Percentiles rank a stretch among this genome's conserved stretches.
Conservation (phyloP, 208 protist species). For the Strigomonas galati region DNA sequence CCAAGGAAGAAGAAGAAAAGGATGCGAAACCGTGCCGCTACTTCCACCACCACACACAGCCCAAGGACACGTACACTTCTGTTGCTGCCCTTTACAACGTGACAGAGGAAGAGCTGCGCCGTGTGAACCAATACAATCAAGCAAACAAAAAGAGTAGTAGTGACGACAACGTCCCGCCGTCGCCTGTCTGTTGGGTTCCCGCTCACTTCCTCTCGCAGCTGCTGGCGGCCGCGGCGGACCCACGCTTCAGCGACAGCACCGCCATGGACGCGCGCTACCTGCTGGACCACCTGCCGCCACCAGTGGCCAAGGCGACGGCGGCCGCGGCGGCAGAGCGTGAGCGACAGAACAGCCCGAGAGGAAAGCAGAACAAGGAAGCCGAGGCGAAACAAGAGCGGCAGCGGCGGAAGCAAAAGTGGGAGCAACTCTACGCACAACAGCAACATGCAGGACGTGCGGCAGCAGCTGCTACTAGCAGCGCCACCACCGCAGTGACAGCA, state of each 20-base stretch:
- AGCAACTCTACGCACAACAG: no score
- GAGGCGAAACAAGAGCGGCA: no score
- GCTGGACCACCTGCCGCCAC: conserved; percentile 34
- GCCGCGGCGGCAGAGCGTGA: no score
- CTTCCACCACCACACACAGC: conserved; percentile 33
- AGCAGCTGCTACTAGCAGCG: no score
- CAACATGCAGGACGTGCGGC: no score
- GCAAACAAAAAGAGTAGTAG: no score
- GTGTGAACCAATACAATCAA: neutral
- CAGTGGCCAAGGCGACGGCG: conserved; percentile 51
- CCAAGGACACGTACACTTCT: conserved; percentile 41
- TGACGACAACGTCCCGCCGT: neutral
- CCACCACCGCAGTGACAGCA: no score
- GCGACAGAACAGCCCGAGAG: no score
- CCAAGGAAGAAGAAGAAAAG: neutral
- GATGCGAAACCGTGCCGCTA: conserved; percentile 20
- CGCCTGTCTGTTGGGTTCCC: conserved; percentile 41
- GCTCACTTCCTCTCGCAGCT: conserved; percentile 51
- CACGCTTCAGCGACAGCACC: conserved; percentile 34
- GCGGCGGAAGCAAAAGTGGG: no score
- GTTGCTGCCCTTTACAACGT: conserved; percentile 55
- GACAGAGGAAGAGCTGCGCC: conserved; percentile 18
- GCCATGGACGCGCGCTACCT: conserved; percentile 52
- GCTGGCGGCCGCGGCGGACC: conserved; percentile 47
- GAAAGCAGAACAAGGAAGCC: no score